Evolutionary conservation across 306 rosid genomes (phyloP).

Genomic region (Glycyrrhiza uralensis): DNA sequence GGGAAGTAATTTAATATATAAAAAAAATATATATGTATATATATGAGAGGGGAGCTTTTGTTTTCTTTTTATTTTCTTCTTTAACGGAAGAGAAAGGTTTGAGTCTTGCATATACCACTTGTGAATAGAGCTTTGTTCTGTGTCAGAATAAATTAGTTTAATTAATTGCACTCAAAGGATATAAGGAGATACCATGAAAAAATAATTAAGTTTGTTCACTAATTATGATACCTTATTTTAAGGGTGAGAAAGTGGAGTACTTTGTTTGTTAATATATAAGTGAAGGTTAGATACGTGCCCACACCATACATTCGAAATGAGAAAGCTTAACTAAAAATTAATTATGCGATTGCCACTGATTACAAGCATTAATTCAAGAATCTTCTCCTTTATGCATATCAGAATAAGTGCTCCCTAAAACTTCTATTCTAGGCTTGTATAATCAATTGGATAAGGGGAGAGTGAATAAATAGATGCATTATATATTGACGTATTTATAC

Average conservation of each 20-base stretch:
- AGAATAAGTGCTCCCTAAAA: background rate
- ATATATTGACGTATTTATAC: too few species aligned
- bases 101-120: background rate
- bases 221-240: background rate
- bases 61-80: background rate
- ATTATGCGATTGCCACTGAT: conserved; percentile 14
- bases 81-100: background rate
- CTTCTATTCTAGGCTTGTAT: background rate
- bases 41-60: background rate
- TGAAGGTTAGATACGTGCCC: conserved; percentile 16
- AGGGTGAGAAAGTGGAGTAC: background rate
- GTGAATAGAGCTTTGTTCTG: background rate
- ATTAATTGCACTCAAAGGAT: background rate
- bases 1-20: too few species aligned
- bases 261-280: background rate
- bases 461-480: background rate
- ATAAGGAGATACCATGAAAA: background rate
- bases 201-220: conserved; percentile 6
- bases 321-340: conserved; percentile 1
- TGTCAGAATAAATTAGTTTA: background rate
- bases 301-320: background rate
- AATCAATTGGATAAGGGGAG: background rate
- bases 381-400: background rate
- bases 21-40: background rate
- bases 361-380: conserved; percentile 10